Evolutionary conservation across 202 grass and related monocot species (phyloP).

Genomic region (Brachypodium distachyon): DNA sequence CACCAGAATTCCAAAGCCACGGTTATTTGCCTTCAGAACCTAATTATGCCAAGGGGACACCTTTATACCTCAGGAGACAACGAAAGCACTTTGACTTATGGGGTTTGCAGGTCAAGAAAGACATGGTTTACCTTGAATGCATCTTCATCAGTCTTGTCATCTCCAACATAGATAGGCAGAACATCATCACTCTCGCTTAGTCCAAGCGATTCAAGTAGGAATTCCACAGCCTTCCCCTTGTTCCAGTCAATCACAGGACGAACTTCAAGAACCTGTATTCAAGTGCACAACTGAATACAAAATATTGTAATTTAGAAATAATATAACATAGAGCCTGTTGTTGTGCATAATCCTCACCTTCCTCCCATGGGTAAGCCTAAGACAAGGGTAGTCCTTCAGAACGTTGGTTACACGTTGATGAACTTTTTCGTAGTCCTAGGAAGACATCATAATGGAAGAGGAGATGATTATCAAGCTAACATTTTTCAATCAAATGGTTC

Average conservation of each 20-base stretch:
- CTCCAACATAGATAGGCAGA: slow-evolving; percentile 82
- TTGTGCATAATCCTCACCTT: slow-evolving; percentile 40
- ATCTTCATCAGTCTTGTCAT: slow-evolving; percentile 89
- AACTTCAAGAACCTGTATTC: slow-evolving; percentile 76
- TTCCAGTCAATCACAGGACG: slow-evolving; percentile 92
- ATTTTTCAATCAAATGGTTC: neutral
- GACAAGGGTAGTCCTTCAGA: slow-evolving; percentile 65
- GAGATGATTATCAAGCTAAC: neutral
- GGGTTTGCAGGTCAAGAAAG: neutral
- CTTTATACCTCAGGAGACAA: neutral
- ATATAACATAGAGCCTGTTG: neutral
- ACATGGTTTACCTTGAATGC: slow-evolving; percentile 64
- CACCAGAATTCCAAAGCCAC: slow-evolving; percentile 84
- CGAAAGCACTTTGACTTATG: neutral
- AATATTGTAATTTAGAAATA: neutral
- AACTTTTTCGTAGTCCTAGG: slow-evolving; percentile 55
- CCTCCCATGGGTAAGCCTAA: slow-evolving; percentile 74
- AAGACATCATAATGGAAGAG: slow-evolving; percentile 15
- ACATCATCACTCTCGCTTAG: slow-evolving; percentile 51
- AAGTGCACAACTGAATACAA: neutral
- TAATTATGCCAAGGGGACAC: slow-evolving; percentile 3
- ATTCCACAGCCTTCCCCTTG: slow-evolving; percentile 92
- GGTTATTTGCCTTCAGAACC: slow-evolving; percentile 59
- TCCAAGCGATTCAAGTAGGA: slow-evolving; percentile 78
- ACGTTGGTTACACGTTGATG: slow-evolving; percentile 55